phyloP scores from a whole-genome alignment of 345 rosid species.

The Linum trigynum region DNA sequence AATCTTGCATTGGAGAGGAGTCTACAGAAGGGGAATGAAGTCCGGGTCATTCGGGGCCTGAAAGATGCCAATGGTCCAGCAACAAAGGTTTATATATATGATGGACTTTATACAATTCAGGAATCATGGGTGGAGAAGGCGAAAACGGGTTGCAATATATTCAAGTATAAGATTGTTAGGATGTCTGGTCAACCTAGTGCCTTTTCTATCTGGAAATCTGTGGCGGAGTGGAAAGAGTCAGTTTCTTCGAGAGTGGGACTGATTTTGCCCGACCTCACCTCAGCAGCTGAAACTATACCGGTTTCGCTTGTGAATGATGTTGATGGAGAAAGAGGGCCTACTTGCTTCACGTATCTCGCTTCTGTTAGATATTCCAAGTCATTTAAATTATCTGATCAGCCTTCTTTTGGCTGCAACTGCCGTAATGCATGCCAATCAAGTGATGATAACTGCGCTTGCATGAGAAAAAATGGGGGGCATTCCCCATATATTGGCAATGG shows the following conservation, averaged over 20 bases:
- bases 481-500: slow-evolving; percentile 58
- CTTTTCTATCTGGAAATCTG: slow-evolving; percentile 52
- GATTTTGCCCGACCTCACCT: slow-evolving; percentile 64
- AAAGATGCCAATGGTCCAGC: slow-evolving; percentile 35
- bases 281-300: slow-evolving; percentile 58
- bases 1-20: slow-evolving; percentile 80
- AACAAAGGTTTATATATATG: slow-evolving; percentile 51
- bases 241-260: slow-evolving; percentile 44
- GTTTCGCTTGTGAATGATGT: slow-evolving; percentile 77
- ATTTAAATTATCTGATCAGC: slow-evolving; percentile 25
- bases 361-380: slow-evolving; percentile 40
- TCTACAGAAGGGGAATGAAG: slow-evolving; percentile 47
- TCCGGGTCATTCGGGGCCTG: slow-evolving; percentile 68
- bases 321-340: slow-evolving; percentile 73
- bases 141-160: slow-evolving; percentile 54
- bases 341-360: slow-evolving; percentile 49
- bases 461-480: slow-evolving; percentile 56
- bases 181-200: slow-evolving; percentile 58
- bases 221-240: slow-evolving; percentile 55
- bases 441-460: slow-evolving; percentile 57
- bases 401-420: slow-evolving; percentile 51
- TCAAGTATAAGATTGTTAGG: slow-evolving; percentile 62
- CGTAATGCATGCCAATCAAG: slow-evolving; percentile 50
- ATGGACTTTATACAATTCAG: slow-evolving; percentile 59
- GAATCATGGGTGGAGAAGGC: slow-evolving; percentile 76